Evolutionary conservation across 352 stramenopile species (phyloP).

Genomic region (Globisporangium nagaii): DNA sequence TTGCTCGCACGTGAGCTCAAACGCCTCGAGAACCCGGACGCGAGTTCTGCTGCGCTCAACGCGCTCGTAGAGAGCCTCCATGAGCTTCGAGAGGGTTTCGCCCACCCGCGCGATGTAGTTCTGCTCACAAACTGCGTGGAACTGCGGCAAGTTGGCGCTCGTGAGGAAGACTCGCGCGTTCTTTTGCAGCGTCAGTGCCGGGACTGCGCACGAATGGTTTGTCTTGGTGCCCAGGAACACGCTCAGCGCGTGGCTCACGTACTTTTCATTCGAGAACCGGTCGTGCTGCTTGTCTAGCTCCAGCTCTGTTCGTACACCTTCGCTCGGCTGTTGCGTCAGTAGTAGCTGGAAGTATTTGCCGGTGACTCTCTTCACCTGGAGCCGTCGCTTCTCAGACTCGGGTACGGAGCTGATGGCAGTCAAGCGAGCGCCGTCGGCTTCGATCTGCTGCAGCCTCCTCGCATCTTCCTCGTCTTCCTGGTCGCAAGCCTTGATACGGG

Average conservation of each 20-base stretch:
- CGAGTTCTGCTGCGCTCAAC: conserved; percentile 39
- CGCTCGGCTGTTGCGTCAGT: not conserved
- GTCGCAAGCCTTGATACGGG: not conserved
- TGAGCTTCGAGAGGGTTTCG: conserved; percentile 23
- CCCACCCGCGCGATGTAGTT: conserved; percentile 42
- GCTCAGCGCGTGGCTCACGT: conserved; percentile 30
- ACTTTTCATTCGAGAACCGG: conserved; percentile 39
- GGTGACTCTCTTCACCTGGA: conserved; percentile 15
- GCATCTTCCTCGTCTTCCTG: conserved; percentile 1
- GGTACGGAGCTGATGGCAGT: not conserved
- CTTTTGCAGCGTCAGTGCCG: conserved; percentile 17
- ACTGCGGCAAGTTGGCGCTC: conserved; percentile 26
- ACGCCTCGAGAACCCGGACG: conserved; percentile 16
- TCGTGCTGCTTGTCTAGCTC: not conserved
- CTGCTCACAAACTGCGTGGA: conserved; percentile 42
- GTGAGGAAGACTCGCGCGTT: conserved; percentile 34
- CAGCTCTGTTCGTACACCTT: not conserved
- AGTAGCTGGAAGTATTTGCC: conserved; percentile 32
- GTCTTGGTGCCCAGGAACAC: conserved; percentile 29
- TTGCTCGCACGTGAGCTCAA: conserved; percentile 26
- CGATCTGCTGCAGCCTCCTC: not conserved
- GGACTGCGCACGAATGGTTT: conserved; percentile 23
- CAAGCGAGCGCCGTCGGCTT: conserved; percentile 3
- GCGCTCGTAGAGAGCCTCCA: conserved; percentile 26
- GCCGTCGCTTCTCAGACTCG: conserved; percentile 20